Evolutionary conservation across 2,329 filamentous ascomycete genomes (phyloP).

Genomic region (Cladosporium colombiae): DNA sequence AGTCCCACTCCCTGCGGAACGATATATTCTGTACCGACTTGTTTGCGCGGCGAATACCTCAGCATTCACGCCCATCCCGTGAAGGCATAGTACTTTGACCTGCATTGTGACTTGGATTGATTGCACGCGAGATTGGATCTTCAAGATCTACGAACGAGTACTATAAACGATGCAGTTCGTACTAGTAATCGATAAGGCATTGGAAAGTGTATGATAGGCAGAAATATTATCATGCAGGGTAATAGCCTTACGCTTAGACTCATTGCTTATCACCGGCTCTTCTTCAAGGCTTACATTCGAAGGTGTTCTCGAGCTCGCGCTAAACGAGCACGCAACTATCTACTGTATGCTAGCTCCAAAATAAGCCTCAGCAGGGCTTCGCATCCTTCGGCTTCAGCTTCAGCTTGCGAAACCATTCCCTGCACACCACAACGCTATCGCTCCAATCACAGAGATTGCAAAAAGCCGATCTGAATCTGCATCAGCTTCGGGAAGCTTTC

Average conservation of each 20-base stretch:
- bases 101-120: not conserved
- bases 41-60: not conserved
- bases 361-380: no score
- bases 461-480: slow-evolving; percentile 5
- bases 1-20: not conserved
- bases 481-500: slow-evolving; percentile 9
- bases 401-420: not conserved
- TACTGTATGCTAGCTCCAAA: not conserved
- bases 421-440: not conserved
- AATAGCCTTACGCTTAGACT: not conserved
- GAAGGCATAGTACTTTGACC: not conserved
- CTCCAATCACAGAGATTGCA: not conserved
- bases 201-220: not conserved
- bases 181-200: not conserved
- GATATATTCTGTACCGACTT: not conserved
- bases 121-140: not conserved
- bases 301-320: not conserved
- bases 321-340: not conserved
- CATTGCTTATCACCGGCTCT: not conserved
- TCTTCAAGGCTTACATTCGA: not conserved
- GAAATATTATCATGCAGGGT: not conserved
- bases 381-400: no score
- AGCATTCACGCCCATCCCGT: not conserved
- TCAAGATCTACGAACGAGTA: no score
- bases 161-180: not conserved